Evolutionary conservation across 352 stramenopile genomes (phyloP).

Genomic region (Phytophthora sansomeana): DNA sequence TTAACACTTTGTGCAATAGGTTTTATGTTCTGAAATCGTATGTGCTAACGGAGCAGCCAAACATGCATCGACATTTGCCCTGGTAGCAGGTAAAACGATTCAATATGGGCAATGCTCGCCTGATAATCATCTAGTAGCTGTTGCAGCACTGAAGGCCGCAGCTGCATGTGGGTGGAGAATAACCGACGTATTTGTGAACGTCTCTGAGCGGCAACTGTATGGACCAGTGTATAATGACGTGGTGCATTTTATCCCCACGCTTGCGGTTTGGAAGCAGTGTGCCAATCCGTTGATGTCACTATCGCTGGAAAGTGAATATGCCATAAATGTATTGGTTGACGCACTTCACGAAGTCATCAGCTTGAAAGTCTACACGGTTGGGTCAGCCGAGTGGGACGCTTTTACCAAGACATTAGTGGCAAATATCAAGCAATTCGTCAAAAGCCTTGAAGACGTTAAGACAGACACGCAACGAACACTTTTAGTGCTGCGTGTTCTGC

Average conservation of each 20-base stretch:
- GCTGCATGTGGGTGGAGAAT: slow-evolving; percentile 60
- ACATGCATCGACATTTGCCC: slow-evolving; percentile 31
- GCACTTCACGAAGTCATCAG: slow-evolving; percentile 46
- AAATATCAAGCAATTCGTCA: slow-evolving; percentile 55
- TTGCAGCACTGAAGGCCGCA: slow-evolving; percentile 52
- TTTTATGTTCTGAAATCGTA: slow-evolving; percentile 31
- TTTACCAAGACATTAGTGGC: slow-evolving; percentile 58
- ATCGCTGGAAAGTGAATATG: slow-evolving; percentile 43
- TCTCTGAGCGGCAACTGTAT: slow-evolving; percentile 36
- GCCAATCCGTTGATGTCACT: slow-evolving; percentile 37
- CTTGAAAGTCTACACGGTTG: slow-evolving; percentile 41
- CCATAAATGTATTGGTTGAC: slow-evolving; percentile 46
- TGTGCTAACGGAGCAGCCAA: slow-evolving; percentile 21
- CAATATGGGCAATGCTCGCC: slow-evolving; percentile 34
- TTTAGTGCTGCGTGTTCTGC: slow-evolving; percentile 53
- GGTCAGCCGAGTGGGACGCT: slow-evolving; percentile 51
- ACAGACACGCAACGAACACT: slow-evolving; percentile 46
- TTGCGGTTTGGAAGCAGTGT: slow-evolving; percentile 51
- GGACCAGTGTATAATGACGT: slow-evolving; percentile 56
- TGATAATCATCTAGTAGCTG: slow-evolving; percentile 27
- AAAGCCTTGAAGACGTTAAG: slow-evolving; percentile 26
- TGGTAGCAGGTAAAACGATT: slow-evolving; percentile 32
- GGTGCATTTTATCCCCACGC: slow-evolving; percentile 47
- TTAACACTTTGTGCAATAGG: slow-evolving; percentile 24
- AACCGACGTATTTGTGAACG: slow-evolving; percentile 46